Conservation (phyloP, 2,329 filamentous ascomycete species). For the Fusarium drepaniforme region DNA sequence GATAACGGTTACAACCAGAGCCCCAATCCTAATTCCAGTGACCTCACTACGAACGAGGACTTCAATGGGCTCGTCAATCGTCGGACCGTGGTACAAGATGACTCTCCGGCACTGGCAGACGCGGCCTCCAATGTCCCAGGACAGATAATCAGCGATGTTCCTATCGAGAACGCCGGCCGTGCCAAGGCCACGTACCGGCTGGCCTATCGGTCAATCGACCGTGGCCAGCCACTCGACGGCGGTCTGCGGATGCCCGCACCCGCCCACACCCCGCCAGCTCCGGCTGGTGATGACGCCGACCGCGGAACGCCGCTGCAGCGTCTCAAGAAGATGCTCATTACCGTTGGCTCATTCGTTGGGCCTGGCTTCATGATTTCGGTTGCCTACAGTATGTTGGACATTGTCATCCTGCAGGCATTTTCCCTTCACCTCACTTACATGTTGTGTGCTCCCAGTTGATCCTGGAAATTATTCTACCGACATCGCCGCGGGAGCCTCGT, state of each 20-base stretch:
- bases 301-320: background rate
- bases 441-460: slow-evolving; percentile 55
- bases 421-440: slow-evolving; percentile 7
- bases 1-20: background rate
- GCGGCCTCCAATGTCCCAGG: background rate
- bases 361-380: slow-evolving; percentile 76
- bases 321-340: background rate
- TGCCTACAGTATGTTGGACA: slow-evolving; percentile 62
- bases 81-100: background rate
- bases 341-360: slow-evolving; percentile 63
- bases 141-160: background rate
- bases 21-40: background rate
- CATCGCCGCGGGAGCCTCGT: slow-evolving; percentile 75
- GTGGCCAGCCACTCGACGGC: background rate
- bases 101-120: background rate
- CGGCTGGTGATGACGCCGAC: background rate
- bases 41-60: background rate
- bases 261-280: background rate
- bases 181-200: background rate
- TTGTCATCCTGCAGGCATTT: background rate
- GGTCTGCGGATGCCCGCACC: background rate
- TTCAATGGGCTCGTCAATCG: background rate
- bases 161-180: background rate
- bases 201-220: background rate
- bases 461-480: slow-evolving; percentile 79